Evolutionary conservation across 257 asterid genomes (phyloP).

Genomic region (Solanum dulcamara): DNA sequence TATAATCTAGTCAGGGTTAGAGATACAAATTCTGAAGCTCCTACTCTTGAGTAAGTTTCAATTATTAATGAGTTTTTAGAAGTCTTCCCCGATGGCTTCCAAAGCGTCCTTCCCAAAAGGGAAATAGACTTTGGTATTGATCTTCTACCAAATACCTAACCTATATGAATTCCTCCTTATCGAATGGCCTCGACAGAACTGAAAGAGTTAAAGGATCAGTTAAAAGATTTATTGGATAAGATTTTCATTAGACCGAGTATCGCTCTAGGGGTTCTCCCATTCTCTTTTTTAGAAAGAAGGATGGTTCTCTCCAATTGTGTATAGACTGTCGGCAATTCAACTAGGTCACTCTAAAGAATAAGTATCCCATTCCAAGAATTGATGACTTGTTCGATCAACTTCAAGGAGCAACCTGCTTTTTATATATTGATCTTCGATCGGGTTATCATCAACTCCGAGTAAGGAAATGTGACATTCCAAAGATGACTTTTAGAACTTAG

Average conservation of each 20-base stretch:
- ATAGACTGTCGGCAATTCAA: background rate
- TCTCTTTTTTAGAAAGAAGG: background rate
- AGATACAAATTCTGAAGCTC: background rate
- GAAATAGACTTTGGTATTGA: background rate
- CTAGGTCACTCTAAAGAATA: too few species aligned
- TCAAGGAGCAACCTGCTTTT: too few species aligned
- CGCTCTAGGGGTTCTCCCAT: background rate
- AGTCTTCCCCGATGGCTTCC: background rate
- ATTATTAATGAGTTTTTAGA: too few species aligned
- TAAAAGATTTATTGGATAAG: background rate
- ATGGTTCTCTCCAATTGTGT: background rate
- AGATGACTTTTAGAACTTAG: too few species aligned
- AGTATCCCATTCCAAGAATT: background rate
- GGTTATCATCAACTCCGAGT: background rate
- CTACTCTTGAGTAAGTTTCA: background rate
- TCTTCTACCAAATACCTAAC: too few species aligned
- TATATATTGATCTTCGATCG: too few species aligned
- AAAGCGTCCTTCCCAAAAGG: background rate
- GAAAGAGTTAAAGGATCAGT: too few species aligned
- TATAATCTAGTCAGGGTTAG: background rate
- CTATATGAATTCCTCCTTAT: background rate
- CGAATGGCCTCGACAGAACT: background rate
- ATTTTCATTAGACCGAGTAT: too few species aligned
- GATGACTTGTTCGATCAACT: background rate
- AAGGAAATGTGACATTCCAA: background rate